Evolutionary conservation across 2,329 filamentous ascomycete genomes (phyloP).

Genomic region (Diaporthe australafricana): DNA sequence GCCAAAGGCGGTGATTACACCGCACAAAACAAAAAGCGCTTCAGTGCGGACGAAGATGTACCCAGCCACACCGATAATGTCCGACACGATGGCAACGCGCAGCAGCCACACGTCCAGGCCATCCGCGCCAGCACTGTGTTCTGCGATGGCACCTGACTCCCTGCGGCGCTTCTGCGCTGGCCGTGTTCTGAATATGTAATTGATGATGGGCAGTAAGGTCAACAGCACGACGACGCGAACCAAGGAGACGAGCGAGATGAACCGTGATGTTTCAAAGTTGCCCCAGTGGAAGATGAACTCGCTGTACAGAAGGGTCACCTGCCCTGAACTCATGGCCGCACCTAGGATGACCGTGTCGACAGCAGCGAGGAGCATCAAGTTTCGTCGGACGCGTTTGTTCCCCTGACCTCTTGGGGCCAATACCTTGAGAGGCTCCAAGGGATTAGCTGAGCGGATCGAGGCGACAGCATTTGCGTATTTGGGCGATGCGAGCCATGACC

Average conservation of each 20-base stretch:
- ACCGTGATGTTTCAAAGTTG: constrained; percentile 82
- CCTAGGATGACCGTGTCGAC: constrained; percentile 88
- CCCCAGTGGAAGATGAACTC: constrained; percentile 86
- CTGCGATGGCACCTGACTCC: constrained; percentile 51
- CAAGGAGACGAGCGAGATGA: constrained; percentile 83
- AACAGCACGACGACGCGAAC: constrained; percentile 82
- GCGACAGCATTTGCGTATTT: constrained; percentile 45
- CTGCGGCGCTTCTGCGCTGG: constrained; percentile 57
- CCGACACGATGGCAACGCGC: constrained; percentile 79
- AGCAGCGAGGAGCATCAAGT: constrained; percentile 83
- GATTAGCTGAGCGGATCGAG: constrained; percentile 65
- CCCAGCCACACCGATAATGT: constrained; percentile 80
- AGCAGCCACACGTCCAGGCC: constrained; percentile 82
- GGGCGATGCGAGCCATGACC: constrained; percentile 28
- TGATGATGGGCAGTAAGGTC: constrained; percentile 79
- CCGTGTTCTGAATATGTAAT: constrained; percentile 76
- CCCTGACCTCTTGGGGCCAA: constrained; percentile 79
- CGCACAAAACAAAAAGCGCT: constrained; percentile 76
- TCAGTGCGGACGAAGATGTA: constrained; percentile 76
- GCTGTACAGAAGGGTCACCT: constrained; percentile 87
- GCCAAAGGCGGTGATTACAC: constrained; percentile 80
- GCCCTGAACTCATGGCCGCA: constrained; percentile 81
- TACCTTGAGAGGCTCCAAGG: constrained; percentile 81
- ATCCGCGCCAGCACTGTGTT: constrained; percentile 78
- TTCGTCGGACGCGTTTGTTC: constrained; percentile 74